Percentiles rank a stretch among this genome's conserved stretches.
Conservation (phyloP, 2,329 filamentous ascomycete species). For the Stachybotrys echinatus region DNA sequence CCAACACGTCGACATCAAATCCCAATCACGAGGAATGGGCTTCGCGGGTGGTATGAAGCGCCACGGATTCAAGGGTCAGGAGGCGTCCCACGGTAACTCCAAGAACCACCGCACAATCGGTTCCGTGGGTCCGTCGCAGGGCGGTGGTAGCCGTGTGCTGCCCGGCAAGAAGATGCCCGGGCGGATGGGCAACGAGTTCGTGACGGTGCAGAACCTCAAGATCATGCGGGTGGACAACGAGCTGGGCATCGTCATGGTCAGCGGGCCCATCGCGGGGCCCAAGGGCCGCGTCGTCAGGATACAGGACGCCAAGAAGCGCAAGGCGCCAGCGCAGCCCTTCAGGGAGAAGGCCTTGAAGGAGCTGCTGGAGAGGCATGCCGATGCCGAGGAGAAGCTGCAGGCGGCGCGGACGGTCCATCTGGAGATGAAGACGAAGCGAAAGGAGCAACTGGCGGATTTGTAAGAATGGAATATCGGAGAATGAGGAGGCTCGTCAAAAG, state of each 20-base stretch:
- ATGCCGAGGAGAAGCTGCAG: conserved; percentile 39
- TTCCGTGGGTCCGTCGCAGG: conserved; percentile 83
- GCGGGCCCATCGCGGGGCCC: conserved; percentile 80
- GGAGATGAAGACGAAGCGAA: conserved; percentile 46
- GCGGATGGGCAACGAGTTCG: conserved; percentile 84
- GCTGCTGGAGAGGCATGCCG: conserved; percentile 41
- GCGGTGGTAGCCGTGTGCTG: conserved; percentile 83
- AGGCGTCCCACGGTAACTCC: conserved; percentile 90
- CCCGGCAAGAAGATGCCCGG: conserved; percentile 98
- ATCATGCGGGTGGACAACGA: conserved; percentile 83
- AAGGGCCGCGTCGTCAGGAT: conserved; percentile 81
- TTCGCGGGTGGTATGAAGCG: conserved; percentile 98
- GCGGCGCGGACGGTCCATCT: conserved; percentile 45
- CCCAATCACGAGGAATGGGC: conserved; percentile 78
- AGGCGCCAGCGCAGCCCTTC: conserved; percentile 44
- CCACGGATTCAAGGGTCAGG: conserved; percentile 84
- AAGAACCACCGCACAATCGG: conserved; percentile 90
- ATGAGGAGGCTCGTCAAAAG: neutral
- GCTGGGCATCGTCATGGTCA: conserved; percentile 83
- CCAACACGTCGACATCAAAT: conserved; percentile 82
- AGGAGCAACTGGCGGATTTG: conserved; percentile 14
- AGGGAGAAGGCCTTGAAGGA: conserved; percentile 38
- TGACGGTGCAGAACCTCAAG: conserved; percentile 87
- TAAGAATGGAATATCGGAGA: conserved; percentile 6
- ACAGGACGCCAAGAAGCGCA: conserved; percentile 87